Evolutionary conservation across 1,139 yeast species (phyloP).

Genomic region (Petasospora fabianii): DNA sequence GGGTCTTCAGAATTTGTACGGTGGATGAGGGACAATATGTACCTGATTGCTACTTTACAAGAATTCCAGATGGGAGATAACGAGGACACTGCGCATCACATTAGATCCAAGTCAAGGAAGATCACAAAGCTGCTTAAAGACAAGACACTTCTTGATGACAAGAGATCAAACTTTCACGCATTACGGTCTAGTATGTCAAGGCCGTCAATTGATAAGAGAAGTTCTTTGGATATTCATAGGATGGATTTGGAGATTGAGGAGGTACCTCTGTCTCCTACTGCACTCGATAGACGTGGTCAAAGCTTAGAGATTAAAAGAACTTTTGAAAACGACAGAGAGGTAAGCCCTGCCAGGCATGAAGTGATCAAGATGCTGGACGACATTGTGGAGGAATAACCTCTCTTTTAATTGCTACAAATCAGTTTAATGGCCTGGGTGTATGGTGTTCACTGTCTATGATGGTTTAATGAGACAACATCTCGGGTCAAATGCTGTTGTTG

Average conservation of each 20-base stretch:
- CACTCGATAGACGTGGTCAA: constrained; percentile 16
- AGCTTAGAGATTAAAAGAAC: constrained; percentile 15
- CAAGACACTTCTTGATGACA: constrained; percentile 29
- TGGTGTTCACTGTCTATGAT: not conserved
- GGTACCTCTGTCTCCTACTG: constrained; percentile 7
- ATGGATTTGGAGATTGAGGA: constrained; percentile 12
- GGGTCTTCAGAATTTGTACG: constrained; percentile 91
- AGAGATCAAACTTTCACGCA: constrained; percentile 38
- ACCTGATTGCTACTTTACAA: constrained; percentile 79
- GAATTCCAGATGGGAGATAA: constrained; percentile 86
- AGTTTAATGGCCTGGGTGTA: not conserved
- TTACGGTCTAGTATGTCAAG: constrained; percentile 40
- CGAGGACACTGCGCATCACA: constrained; percentile 78
- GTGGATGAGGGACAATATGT: constrained; percentile 87
- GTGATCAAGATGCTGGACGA: constrained; percentile 14
- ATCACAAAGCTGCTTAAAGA: constrained; percentile 32
- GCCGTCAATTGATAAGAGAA: constrained; percentile 32
- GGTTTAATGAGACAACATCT: no score
- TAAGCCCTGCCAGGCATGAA: constrained; percentile 9
- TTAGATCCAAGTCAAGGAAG: constrained; percentile 76
- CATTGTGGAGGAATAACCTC: constrained; percentile 19
- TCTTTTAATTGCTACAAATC: not conserved
- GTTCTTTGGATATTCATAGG: constrained; percentile 23
- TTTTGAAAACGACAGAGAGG: constrained; percentile 3
- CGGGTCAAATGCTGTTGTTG: no score